phyloP scores from a whole-genome alignment of 805 yeast genomes.

The Metschnikowia shivogae region DNA sequence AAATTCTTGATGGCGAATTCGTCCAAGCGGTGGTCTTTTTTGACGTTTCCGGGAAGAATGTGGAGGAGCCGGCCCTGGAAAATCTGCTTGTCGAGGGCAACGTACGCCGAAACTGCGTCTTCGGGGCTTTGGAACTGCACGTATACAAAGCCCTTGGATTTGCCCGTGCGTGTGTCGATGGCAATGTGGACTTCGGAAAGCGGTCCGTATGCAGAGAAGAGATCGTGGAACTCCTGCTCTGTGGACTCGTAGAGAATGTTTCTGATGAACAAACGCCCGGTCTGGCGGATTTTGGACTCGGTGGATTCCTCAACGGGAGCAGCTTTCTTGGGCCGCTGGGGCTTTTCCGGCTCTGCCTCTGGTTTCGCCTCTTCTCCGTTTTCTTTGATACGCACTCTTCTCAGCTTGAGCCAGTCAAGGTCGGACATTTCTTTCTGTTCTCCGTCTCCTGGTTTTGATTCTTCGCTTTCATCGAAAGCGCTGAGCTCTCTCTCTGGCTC shows the following conservation, averaged over 20 bases:
- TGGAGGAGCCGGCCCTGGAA: slow-evolving; percentile 94
- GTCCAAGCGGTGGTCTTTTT: slow-evolving; percentile 78
- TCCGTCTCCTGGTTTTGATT: not conserved
- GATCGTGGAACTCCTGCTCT: slow-evolving; percentile 67
- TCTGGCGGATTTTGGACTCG: slow-evolving; percentile 50
- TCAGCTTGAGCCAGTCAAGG: slow-evolving; percentile 79
- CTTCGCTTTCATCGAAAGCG: too few relatives aligned
- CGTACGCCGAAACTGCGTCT: slow-evolving; percentile 74
- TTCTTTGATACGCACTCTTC: slow-evolving; percentile 63
- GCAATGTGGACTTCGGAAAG: slow-evolving; percentile 91
- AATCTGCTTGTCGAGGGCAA: slow-evolving; percentile 74
- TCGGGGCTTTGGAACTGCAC: slow-evolving; percentile 62
- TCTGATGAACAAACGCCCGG: slow-evolving; percentile 84
- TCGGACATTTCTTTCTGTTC: slow-evolving; percentile 53
- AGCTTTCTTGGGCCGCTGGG: slow-evolving; percentile 2
- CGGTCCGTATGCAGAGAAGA: slow-evolving; percentile 66
- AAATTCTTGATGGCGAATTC: slow-evolving; percentile 88
- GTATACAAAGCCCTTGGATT: slow-evolving; percentile 90
- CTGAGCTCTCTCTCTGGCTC: not conserved
- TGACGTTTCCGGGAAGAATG: slow-evolving; percentile 78
- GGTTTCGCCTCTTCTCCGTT: slow-evolving; percentile 18
- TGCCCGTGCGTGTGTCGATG: slow-evolving; percentile 81
- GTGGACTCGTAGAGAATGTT: slow-evolving; percentile 76
- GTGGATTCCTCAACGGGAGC: slow-evolving; percentile 6
- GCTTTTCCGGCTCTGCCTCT: slow-evolving; percentile 3